Base-by-base conservation (phyloP, 2,329 filamentous ascomycete genomes). In the Xylariaceae sp. region DNA sequence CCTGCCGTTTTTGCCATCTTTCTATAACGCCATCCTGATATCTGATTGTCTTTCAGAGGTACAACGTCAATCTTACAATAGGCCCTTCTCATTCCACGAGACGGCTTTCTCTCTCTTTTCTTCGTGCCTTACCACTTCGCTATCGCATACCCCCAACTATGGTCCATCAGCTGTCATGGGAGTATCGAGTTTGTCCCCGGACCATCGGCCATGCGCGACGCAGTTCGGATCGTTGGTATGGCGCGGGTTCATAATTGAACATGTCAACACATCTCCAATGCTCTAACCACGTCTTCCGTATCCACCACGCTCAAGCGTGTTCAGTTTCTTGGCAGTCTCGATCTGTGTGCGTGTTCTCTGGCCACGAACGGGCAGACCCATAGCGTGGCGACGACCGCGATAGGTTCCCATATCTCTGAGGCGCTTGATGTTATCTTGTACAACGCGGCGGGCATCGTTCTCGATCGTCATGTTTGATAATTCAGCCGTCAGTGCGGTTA, bases 401-500 rank as follows among this genome's bases (percentile, higher is more conserved):
- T 95, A 95, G 4, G 86, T 85, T 44, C 91, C 91, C 75, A 96
- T 96, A 62, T 96, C 91, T 67, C 87, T 89, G 68, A 99, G 64
- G 52, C 92, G 77, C 66, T 78, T 78, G 60, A 99, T 95, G 64
- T 97, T 94, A 44, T 96, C 89, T 62, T 86, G 79, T 35, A 96
- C 72, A 51, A 89, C 74, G 65, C 87, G 81, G 63, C 83, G 77
- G 56, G 95, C 77, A 63, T 97, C 91, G 68, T 87, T 95, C 70
- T 96, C 94, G 62, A 97, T 89, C 52, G 87, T 95, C 89, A 99
- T 91, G 47, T 84, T 85, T 14, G 90, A 89, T 38, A 99, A 76
- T 64, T 95, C 89, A 44, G 87, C 87, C 18, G 87, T 94, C 53
- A 99, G 76, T 46, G 87, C 86, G 45, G 89, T 85, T 59, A 96